Conservation (phyloP, 768 basidiomycete species). For the Harrya chromipes region DNA sequence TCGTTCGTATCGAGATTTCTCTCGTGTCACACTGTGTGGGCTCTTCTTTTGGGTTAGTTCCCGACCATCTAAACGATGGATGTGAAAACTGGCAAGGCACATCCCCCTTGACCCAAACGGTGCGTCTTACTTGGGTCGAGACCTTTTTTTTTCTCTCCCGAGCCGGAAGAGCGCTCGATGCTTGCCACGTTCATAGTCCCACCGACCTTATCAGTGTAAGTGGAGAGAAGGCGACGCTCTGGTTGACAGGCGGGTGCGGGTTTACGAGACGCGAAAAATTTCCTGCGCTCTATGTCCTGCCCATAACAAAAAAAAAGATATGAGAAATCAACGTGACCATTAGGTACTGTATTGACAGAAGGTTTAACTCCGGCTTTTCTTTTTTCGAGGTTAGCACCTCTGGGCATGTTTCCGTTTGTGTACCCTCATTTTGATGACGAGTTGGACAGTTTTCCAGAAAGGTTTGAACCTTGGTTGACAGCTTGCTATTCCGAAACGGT, state of each 20-base stretch:
- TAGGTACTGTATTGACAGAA: conserved; percentile 19
- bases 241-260: conserved; percentile 14
- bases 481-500: conserved; percentile 2
- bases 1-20: too few species aligned
- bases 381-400: conserved; percentile 2
- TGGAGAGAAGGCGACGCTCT: conserved; percentile 6
- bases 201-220: conserved; percentile 12
- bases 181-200: conserved; percentile 21
- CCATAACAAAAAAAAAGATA: conserved; percentile 14
- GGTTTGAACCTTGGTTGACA: conserved; percentile 27
- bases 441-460: background rate
- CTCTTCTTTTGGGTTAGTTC: too few species aligned
- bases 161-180: background rate
- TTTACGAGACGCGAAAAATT: conserved; percentile 21
- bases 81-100: too few species aligned
- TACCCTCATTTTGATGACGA: conserved; percentile 13
- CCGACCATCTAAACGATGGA: too few species aligned
- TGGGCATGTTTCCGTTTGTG: conserved; percentile 6
- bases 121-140: too few species aligned
- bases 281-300: conserved; percentile 24
- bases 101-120: too few species aligned
- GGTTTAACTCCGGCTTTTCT: conserved; percentile 7
- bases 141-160: too few species aligned
- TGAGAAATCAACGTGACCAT: conserved; percentile 11
- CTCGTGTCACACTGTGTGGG: too few species aligned